These are phyloP conservation scores for Aphanomyces stellatus DNA, from an alignment of 352 stramenopile species.

Conservation along the genomic window DNA sequence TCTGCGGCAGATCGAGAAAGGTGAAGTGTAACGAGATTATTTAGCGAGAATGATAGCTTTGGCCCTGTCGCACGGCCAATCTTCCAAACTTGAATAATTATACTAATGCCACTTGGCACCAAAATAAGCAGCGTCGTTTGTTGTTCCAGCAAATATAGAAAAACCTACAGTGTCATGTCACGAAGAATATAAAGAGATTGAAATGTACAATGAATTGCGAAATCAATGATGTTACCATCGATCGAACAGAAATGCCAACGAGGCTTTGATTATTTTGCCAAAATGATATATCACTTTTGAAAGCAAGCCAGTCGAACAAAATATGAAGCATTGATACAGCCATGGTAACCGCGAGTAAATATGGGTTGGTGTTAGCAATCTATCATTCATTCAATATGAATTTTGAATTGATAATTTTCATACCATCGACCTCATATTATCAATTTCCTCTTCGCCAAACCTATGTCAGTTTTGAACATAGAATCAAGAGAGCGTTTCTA, in stretches of 20 bases:
- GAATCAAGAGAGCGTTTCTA: not conserved
- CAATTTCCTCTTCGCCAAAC: slow-evolving; percentile 61
- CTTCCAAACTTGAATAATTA: slow-evolving; percentile 85
- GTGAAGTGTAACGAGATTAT: not conserved
- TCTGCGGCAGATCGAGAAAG: slow-evolving; percentile 1
- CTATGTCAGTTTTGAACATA: slow-evolving; percentile 47
- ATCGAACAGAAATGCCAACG: slow-evolving; percentile 89
- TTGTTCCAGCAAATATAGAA: slow-evolving; percentile 94
- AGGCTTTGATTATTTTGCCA: slow-evolving; percentile 93
- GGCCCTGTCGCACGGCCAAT: slow-evolving; percentile 28
- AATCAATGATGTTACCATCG: slow-evolving; percentile 89
- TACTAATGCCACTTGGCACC: slow-evolving; percentile 44
- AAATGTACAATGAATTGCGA: slow-evolving; percentile 78
- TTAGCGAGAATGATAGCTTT: not conserved
- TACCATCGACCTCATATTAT: slow-evolving; percentile 86
- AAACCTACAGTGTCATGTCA: slow-evolving; percentile 37
- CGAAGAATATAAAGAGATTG: not conserved
- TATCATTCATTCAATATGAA: slow-evolving; percentile 43
- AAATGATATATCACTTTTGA: slow-evolving; percentile 97
- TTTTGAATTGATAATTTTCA: not conserved
- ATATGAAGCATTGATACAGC: slow-evolving; percentile 95
- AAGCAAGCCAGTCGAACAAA: slow-evolving; percentile 97
- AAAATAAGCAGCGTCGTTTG: slow-evolving; percentile 92
- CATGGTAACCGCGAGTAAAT: slow-evolving; percentile 91
- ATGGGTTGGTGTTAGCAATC: slow-evolving; percentile 91